phyloP scores from a whole-genome alignment of 495 filamentous ascomycete species.

The Stereocaulon alpinum region DNA sequence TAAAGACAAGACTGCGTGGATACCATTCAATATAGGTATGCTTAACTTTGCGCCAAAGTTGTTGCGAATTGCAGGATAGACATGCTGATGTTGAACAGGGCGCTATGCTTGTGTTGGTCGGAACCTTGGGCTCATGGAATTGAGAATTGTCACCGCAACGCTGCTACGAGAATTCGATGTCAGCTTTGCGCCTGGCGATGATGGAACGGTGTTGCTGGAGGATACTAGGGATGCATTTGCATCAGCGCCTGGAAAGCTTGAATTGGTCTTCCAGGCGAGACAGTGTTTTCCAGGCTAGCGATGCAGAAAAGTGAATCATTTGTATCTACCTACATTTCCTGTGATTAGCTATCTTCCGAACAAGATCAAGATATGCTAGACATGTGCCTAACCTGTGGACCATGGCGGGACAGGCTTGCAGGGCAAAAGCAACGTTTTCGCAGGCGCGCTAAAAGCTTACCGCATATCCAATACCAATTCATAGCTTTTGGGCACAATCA shows the following conservation, averaged over 20 bases:
- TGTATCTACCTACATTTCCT: neutral
- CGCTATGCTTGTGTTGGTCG: constrained; percentile 37
- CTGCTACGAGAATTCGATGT: constrained; percentile 38
- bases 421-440: no score
- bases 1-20: constrained; percentile 36
- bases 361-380: no score
- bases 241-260: constrained; percentile 24
- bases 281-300: neutral
- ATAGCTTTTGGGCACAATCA: no score
- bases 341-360: neutral
- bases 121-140: constrained; percentile 38
- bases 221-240: constrained; percentile 39
- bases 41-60: neutral
- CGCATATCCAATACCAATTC: no score
- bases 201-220: constrained; percentile 28
- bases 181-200: constrained; percentile 33
- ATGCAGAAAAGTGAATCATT: no score
- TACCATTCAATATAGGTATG: constrained; percentile 41
- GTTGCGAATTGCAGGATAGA: neutral
- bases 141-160: constrained; percentile 35
- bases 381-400: no score
- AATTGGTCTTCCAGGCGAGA: constrained; percentile 18
- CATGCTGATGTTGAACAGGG: neutral
- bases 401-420: no score
- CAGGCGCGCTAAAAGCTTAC: no score